A percentile compares a stretch with the other conserved stretches of the same genome.
These are phyloP conservation scores for Cyclostephanos invisitatus DNA, from an alignment of 108 stramenopile genomes.

Conservation along the genomic window DNA sequence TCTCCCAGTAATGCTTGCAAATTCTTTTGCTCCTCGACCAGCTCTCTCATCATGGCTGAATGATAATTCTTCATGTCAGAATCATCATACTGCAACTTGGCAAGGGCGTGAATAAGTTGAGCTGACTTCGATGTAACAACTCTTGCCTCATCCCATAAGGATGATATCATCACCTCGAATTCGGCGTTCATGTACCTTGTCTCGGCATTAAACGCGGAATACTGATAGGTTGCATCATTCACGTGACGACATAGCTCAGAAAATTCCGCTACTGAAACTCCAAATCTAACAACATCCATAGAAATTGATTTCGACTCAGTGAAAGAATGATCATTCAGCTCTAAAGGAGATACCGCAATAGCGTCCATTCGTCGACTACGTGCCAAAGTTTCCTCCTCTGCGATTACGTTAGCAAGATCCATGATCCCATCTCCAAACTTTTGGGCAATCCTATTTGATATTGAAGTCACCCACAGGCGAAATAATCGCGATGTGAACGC, in stretches of 20 bases:
- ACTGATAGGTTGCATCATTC: slow-evolving; percentile 21
- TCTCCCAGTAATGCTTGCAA: slow-evolving; percentile 29
- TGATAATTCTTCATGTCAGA: not conserved
- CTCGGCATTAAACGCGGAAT: slow-evolving; percentile 23
- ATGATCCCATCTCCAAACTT: slow-evolving; percentile 40
- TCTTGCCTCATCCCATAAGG: slow-evolving; percentile 46
- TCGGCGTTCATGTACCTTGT: slow-evolving; percentile 18
- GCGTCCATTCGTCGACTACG: slow-evolving; percentile 41
- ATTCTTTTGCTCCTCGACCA: slow-evolving; percentile 40
- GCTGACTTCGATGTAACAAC: slow-evolving; percentile 44
- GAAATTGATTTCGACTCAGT: slow-evolving; percentile 13
- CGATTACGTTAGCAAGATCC: slow-evolving; percentile 52
- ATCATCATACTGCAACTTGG: slow-evolving; percentile 20
- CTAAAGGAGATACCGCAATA: slow-evolving; percentile 24
- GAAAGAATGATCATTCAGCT: slow-evolving; percentile 9
- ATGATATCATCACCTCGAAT: slow-evolving; percentile 18
- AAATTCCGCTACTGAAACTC: slow-evolving; percentile 34
- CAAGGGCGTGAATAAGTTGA: slow-evolving; percentile 38
- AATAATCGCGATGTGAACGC: slow-evolving; percentile 38
- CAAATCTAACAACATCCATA: slow-evolving; percentile 33
- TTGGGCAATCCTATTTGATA: slow-evolving; percentile 40
- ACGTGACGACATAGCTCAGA: slow-evolving; percentile 47
- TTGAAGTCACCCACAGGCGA: slow-evolving; percentile 30
- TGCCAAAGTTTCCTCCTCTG: slow-evolving; percentile 43
- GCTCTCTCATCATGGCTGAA: slow-evolving; percentile 12